A percentile compares a stretch with the other conserved stretches of the same genome.
phyloP scores from a whole-genome alignment of 768 basidiomycete genomes.

The Grammothele lineata region DNA sequence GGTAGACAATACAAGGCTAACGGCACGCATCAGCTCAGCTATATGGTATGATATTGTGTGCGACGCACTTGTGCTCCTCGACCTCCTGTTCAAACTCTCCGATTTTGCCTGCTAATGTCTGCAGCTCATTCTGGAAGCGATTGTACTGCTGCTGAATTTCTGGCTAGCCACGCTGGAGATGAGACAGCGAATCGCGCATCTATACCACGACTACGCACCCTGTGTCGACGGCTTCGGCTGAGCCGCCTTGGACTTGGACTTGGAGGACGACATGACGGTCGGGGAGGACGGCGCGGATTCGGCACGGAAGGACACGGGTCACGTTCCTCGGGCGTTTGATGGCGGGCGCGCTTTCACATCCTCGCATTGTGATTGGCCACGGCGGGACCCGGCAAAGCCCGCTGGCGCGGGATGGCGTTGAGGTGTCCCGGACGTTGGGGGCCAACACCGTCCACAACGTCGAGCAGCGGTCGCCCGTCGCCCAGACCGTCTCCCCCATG shows the following conservation, averaged over 20 bases:
- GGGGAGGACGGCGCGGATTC: slow-evolving; percentile 10
- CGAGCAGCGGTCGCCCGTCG: slow-evolving; percentile 20
- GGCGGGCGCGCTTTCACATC: slow-evolving; percentile 17
- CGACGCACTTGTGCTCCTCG: slow-evolving; percentile 91
- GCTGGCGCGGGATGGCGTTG: slow-evolving; percentile 20
- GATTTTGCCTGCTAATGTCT: slow-evolving; percentile 90
- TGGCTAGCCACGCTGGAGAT: slow-evolving; percentile 38
- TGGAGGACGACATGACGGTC: slow-evolving; percentile 50
- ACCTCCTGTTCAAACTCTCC: slow-evolving; percentile 94
- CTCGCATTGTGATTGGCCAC: slow-evolving; percentile 43
- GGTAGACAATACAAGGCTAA: slow-evolving; percentile 83
- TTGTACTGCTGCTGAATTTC: slow-evolving; percentile 83
- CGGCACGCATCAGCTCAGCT: neutral
- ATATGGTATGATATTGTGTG: neutral
- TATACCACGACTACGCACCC: slow-evolving; percentile 43
- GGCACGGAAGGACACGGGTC: too few relatives aligned
- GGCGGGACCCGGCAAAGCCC: slow-evolving; percentile 23
- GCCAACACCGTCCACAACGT: slow-evolving; percentile 20
- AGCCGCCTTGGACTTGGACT: slow-evolving; percentile 55
- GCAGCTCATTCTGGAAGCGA: slow-evolving; percentile 82
- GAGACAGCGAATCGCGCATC: neutral
- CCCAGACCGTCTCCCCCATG: slow-evolving; percentile 42
- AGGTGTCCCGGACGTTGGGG: slow-evolving; percentile 19
- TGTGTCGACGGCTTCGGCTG: slow-evolving; percentile 59
- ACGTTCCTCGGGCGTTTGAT: neutral